Percentiles rank a stretch among this genome's conserved stretches.
Conservation (phyloP, 176 grass and related monocot species). For the Avena sativa region DNA sequence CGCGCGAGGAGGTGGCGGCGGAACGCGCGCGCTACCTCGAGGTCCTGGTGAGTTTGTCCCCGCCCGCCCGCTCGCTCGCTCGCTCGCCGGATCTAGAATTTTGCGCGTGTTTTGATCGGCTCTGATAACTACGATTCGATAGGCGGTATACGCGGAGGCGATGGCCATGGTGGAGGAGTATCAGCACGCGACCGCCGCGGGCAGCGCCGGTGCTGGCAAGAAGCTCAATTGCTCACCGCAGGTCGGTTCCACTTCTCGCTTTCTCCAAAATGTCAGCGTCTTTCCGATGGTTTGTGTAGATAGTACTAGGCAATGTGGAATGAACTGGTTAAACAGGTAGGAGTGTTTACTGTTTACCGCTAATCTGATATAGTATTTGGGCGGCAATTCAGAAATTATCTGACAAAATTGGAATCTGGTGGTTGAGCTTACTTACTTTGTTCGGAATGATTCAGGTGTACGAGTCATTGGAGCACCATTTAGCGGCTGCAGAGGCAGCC, state of each 20-base stretch:
- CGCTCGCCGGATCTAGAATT: constrained; percentile 34
- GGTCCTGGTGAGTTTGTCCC: constrained; percentile 67
- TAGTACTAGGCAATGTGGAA: background rate
- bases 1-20: constrained; percentile 84
- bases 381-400: background rate
- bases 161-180: constrained; percentile 91
- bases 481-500: constrained; percentile 69
- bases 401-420: background rate
- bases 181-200: constrained; percentile 61
- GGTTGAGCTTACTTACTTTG: background rate
- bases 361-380: background rate
- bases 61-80: background rate
- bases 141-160: constrained; percentile 91
- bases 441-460: constrained; percentile 61
- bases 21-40: constrained; percentile 85
- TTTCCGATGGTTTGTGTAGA: background rate
- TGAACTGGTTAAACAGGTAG: background rate
- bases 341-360: background rate
- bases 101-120: constrained; percentile 37
- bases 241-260: constrained; percentile 58
- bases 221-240: constrained; percentile 81
- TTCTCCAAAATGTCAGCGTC: background rate
- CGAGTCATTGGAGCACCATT: constrained; percentile 85
- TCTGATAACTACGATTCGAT: background rate
- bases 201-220: constrained; percentile 59